phyloP scores from a whole-genome alignment of 768 basidiomycete species.

The Boletus sensibilis region DNA sequence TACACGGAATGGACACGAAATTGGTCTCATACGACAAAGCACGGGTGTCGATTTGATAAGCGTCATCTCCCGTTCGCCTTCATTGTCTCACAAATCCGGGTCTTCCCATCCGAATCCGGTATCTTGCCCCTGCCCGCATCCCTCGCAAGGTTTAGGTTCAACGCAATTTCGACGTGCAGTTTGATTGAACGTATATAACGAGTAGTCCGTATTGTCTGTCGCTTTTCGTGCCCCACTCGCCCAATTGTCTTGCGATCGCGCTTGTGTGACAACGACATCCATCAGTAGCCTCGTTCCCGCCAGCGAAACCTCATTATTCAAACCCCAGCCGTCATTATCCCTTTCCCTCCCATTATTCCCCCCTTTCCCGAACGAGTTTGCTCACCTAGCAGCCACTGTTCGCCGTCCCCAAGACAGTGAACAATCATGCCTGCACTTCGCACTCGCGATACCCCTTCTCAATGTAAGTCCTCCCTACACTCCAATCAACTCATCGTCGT shows the following conservation, averaged over 20 bases:
- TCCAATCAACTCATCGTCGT: constrained; percentile 2
- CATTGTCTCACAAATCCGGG: constrained; percentile 36
- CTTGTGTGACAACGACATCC: constrained; percentile 51
- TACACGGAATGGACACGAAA: constrained; percentile 42
- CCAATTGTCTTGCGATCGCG: constrained; percentile 57
- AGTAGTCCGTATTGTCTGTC: constrained; percentile 53
- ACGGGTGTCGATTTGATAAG: constrained; percentile 33
- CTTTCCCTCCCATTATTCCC: constrained; percentile 33
- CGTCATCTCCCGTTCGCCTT: constrained; percentile 26
- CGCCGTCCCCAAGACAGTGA: constrained; percentile 20
- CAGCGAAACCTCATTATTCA: constrained; percentile 44
- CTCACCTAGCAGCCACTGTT: constrained; percentile 36
- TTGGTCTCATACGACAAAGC: constrained; percentile 33
- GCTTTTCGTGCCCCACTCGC: constrained; percentile 59
- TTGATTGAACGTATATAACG: constrained; percentile 50
- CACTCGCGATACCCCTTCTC: constrained; percentile 70
- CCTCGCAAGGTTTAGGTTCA: constrained; percentile 31
- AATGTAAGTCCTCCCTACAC: constrained; percentile 35
- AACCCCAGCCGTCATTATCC: constrained; percentile 18
- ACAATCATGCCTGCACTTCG: constrained; percentile 76
- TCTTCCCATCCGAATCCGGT: constrained; percentile 20
- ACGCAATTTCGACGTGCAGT: constrained; percentile 36
- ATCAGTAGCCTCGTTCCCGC: constrained; percentile 42
- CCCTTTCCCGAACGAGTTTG: constrained; percentile 35
- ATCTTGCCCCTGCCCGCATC: constrained; percentile 19